Evolutionary conservation across 2,329 filamentous ascomycete species (phyloP), one percentile per base, ranked within the genome.

Genomic region (Epichloe scottii): DNA sequence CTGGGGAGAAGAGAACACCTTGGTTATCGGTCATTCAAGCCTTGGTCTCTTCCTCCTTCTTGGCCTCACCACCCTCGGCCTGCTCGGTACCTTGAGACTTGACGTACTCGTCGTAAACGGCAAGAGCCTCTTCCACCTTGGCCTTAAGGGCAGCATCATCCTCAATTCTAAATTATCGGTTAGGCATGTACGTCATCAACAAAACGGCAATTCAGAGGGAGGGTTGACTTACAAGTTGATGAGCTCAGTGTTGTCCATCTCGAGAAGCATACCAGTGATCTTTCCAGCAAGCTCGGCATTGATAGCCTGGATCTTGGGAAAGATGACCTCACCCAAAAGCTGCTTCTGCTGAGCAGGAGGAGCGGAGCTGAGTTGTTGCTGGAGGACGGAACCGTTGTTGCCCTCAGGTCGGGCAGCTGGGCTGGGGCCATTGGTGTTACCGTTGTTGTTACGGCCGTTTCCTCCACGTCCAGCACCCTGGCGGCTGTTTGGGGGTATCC

Each of bases 261-360:
- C 93, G 63, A 98, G 74, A 63, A 98, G 85, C 93, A 98, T 98
- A 73, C 93, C 93, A 55, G 93, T 98, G 70, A 98, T 97, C 84
- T 98, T 98, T 67, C 93, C 93, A 56, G 93, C 93, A 64, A 98
- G 79, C 63, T 96, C 90, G 54, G 89, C 87, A 76, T 98, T 93
- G 72, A 95, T 84, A 60, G 81, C 82, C 70, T 90, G 84, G 64
- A 98, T 97, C 85, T 97, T 98, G 66, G 93, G 93, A 80, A 97
- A 98, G 62, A 98, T 86, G 61, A 89, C 84, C 75, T 98, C 93
- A 69, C 93, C 93, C 51, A 98, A 83, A 71, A 97, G 88, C 79
- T 98, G 93, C 83, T 98, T 98, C 79, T 97, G 93, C 74, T 95
- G 88, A 46, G 78, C 77, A 39, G 85, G 78, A 53, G 73, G 74